Conservation (phyloP, 805 yeast genomes). For the Lachancea nothofagi region DNA sequence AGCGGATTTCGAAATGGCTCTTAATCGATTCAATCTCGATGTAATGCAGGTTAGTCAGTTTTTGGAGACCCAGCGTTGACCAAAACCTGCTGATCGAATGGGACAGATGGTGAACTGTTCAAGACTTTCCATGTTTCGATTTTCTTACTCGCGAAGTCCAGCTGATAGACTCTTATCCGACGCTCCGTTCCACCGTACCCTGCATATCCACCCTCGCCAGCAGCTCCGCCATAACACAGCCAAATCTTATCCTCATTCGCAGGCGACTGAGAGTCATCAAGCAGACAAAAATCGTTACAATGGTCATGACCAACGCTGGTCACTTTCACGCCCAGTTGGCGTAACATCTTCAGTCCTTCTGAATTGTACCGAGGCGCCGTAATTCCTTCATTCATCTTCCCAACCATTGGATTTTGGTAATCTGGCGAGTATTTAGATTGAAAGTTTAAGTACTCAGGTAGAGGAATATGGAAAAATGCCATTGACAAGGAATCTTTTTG, state of each 20-base stretch:
- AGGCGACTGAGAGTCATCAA: slow-evolving; percentile 38
- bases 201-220: slow-evolving; percentile 94
- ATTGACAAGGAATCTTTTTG: slow-evolving; percentile 45
- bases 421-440: slow-evolving; percentile 29
- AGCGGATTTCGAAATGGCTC: slow-evolving; percentile 16
- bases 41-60: slow-evolving; percentile 27
- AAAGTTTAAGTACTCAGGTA: slow-evolving; percentile 70
- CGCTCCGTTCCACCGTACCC: slow-evolving; percentile 88
- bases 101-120: slow-evolving; percentile 46
- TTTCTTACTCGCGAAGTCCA: slow-evolving; percentile 45
- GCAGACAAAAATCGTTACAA: slow-evolving; percentile 83
- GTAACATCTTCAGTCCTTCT: slow-evolving; percentile 55
- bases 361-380: slow-evolving; percentile 74
- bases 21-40: slow-evolving; percentile 21
- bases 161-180: slow-evolving; percentile 64
- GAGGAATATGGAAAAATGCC: slow-evolving; percentile 94
- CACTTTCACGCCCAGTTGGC: slow-evolving; percentile 64
- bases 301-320: slow-evolving; percentile 92
- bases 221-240: slow-evolving; percentile 92
- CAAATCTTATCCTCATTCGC: slow-evolving; percentile 44
- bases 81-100: slow-evolving; percentile 47
- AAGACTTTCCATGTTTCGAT: slow-evolving; percentile 66
- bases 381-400: slow-evolving; percentile 62
- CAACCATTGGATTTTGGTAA: slow-evolving; percentile 42
- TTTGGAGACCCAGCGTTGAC: slow-evolving; percentile 40